A percentile compares a stretch with the other conserved stretches of the same genome.
Evolutionary conservation across 2,329 filamentous ascomycete genomes (phyloP).

Genomic region (Pezicula rhizophila): DNA sequence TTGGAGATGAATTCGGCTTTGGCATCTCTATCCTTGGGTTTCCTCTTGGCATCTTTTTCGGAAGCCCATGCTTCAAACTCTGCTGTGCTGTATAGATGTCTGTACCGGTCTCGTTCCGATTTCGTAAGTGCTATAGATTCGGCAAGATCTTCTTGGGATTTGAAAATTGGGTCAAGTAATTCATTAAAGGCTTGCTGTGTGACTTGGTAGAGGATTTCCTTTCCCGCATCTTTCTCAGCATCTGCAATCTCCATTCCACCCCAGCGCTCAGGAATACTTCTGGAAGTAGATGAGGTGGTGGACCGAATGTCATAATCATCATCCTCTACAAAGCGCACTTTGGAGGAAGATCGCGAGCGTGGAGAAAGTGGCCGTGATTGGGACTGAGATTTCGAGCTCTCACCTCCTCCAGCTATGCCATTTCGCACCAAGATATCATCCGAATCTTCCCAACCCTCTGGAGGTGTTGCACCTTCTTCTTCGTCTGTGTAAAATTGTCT

Average conservation of each 20-base stretch:
- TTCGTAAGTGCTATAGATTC: constrained; percentile 61
- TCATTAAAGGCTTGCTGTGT: constrained; percentile 93
- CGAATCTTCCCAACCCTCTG: constrained; percentile 56
- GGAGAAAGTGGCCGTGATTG: constrained; percentile 33
- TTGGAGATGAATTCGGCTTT: neutral
- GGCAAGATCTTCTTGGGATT: constrained; percentile 69
- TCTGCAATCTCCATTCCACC: constrained; percentile 73
- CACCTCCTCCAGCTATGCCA: constrained; percentile 20
- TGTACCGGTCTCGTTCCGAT: constrained; percentile 51
- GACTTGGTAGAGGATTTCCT: constrained; percentile 78
- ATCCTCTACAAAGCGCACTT: constrained; percentile 71
- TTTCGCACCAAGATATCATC: constrained; percentile 42
- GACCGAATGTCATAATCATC: constrained; percentile 66
- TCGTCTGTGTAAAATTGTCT: constrained; percentile 79
- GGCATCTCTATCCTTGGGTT: constrained; percentile 1
- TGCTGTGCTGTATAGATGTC: constrained; percentile 40
- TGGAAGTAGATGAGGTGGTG: constrained; percentile 67
- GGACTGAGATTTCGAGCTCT: constrained; percentile 38
- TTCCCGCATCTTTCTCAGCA: constrained; percentile 69
- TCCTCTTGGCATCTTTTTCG: constrained; percentile 9
- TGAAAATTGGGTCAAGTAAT: constrained; percentile 81
- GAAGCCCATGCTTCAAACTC: constrained; percentile 29
- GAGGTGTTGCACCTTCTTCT: constrained; percentile 68
- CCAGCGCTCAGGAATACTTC: constrained; percentile 68
- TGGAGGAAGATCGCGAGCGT: constrained; percentile 69